Evolutionary conservation across 257 asterid species (phyloP).

Genomic region (Rehmannia glutinosa): DNA sequence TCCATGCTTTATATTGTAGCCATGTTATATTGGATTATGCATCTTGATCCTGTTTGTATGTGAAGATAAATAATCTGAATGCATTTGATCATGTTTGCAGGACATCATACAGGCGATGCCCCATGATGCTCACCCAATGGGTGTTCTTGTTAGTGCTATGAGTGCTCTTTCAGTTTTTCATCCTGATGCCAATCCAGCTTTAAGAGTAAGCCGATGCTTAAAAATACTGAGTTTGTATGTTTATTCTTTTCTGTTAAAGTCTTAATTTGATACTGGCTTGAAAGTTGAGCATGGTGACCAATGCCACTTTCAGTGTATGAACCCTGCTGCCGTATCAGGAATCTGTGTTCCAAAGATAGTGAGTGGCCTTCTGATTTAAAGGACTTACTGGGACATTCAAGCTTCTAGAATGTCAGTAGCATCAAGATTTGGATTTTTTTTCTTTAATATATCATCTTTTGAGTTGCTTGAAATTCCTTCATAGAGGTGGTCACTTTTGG

Average conservation of each 20-base stretch:
- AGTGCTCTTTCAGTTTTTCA: constrained; percentile 94
- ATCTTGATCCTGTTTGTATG: not conserved
- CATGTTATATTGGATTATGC: not conserved
- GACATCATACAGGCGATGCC: constrained; percentile 98
- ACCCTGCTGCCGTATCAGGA: not conserved
- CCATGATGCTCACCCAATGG: constrained; percentile 99
- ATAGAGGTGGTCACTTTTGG: not conserved
- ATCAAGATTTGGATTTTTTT: not conserved
- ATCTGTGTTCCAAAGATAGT: not conserved
- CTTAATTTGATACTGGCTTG: not conserved
- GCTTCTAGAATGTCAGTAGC: not conserved
- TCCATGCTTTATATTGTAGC: not conserved
- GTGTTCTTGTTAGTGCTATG: constrained; percentile 97
- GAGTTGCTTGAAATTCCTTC: constrained; percentile 6
- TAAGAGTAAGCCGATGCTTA: constrained; percentile 56
- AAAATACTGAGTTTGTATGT: constrained; percentile 2
- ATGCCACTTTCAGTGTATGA: not conserved
- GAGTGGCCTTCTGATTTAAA: not conserved
- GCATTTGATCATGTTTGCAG: constrained; percentile 47
- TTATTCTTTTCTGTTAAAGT: not conserved
- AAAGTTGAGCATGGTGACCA: not conserved
- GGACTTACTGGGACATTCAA: not conserved
- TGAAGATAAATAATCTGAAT: constrained; percentile 23
- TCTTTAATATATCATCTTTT: not conserved
- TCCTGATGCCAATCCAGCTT: constrained; percentile 99